Percentiles rank a stretch among this genome's conserved stretches.
Conservation (phyloP, 2,329 filamentous ascomycete species). For the Xylaria arbuscula region DNA sequence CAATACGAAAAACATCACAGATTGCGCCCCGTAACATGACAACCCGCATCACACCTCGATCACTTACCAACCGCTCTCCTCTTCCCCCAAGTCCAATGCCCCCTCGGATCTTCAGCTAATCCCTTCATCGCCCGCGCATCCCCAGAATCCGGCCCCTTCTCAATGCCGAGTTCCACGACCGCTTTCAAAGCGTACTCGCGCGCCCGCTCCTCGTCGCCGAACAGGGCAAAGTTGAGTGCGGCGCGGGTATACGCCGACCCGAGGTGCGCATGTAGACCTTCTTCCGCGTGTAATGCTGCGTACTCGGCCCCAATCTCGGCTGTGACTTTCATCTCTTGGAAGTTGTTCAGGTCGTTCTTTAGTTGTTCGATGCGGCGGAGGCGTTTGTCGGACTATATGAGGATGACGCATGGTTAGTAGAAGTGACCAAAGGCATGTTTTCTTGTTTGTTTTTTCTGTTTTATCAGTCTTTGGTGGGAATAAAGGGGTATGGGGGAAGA, state of each 20-base stretch:
- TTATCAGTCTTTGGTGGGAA: background rate
- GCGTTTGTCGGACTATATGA: constrained; percentile 49
- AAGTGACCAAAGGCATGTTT: background rate
- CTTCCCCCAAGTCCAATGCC: constrained; percentile 39
- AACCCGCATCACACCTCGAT: background rate
- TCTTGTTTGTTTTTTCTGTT: background rate
- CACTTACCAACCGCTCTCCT: constrained; percentile 24
- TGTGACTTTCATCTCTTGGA: constrained; percentile 40
- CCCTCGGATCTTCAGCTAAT: constrained; percentile 47
- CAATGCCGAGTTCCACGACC: constrained; percentile 48
- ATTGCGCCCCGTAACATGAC: too few species aligned
- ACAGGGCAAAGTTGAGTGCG: constrained; percentile 54
- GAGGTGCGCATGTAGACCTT: constrained; percentile 50
- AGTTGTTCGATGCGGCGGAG: constrained; percentile 48
- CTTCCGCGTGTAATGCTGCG: constrained; percentile 50
- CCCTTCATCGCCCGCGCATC: constrained; percentile 50
- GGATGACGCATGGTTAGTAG: background rate
- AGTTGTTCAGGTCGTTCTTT: constrained; percentile 43
- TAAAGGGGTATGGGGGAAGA: background rate
- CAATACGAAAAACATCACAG: too few species aligned
- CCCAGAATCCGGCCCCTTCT: constrained; percentile 47
- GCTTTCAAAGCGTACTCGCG: constrained; percentile 50
- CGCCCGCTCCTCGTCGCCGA: constrained; percentile 50
- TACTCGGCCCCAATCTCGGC: constrained; percentile 48
- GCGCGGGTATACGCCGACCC: constrained; percentile 53